phyloP scores from a whole-genome alignment of 75 land plant species.

The Sequoiadendron giganteum region DNA sequence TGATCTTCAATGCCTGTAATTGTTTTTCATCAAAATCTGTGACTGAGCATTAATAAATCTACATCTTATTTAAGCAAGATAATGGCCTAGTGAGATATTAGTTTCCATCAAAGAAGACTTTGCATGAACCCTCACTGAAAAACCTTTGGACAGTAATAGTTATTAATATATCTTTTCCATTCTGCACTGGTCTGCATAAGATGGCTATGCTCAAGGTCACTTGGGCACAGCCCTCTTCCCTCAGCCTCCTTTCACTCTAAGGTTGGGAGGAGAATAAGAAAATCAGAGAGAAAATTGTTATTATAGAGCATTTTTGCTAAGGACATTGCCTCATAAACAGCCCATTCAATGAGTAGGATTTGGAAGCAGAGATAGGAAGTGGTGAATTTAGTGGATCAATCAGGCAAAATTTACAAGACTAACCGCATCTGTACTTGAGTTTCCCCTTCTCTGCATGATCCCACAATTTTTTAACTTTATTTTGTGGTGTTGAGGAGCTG shows the following conservation, averaged over 20 bases:
- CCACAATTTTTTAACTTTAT: background rate
- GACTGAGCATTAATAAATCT: background rate
- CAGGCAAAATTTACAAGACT: background rate
- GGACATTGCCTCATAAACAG: background rate
- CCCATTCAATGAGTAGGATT: background rate
- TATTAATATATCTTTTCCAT: background rate
- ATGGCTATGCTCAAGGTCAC: background rate
- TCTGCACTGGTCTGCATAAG: background rate
- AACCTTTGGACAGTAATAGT: background rate
- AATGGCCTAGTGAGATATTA: background rate
- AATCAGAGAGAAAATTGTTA: background rate
- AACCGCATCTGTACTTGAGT: background rate
- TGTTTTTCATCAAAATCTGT: background rate
- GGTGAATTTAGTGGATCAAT: background rate
- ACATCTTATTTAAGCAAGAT: background rate
- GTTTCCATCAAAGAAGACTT: background rate
- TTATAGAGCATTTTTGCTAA: background rate
- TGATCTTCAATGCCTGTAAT: background rate
- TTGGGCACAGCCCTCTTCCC: background rate
- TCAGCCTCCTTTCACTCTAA: background rate
- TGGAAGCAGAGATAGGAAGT: background rate
- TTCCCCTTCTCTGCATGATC: background rate
- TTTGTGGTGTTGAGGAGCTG: background rate
- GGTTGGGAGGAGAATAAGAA: background rate
- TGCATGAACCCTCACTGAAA: background rate